Base-by-base conservation (phyloP, 495 filamentous ascomycete genomes). In the Talaromyces liani region DNA sequence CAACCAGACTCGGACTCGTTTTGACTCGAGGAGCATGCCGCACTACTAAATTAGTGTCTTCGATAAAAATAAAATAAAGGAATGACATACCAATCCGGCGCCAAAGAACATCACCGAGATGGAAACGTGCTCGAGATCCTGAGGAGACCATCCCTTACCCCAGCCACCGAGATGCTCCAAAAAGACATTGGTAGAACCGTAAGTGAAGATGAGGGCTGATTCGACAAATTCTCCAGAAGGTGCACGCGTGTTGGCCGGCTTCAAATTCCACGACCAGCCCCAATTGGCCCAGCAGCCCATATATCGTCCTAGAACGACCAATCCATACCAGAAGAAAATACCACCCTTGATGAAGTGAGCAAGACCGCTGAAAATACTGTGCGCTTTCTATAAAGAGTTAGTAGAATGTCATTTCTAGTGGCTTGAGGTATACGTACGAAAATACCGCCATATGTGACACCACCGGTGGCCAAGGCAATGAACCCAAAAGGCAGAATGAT, bases 331-430 rank as follows among this genome's bases (percentile, higher is more conserved):
- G 75, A 97, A 91, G 77, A 98, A 98, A 63, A 98, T 90, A n/a
- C 91, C 91, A 60, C 93, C 94, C 71, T 98, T 98, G 72, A 97
- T 90, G 74, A 90, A 95, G 73, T 98, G 94, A 34, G 94, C 93
- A 39, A 96, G 79, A 5, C 92, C 91, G 68, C 88, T 93, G 81
- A 96, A 94, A 57, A 95, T 75, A 22, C 81, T 77, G 36, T 70
- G 69, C 10, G 78, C 83, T 68, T 85, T 82, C 84, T 87, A 65
- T 58, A 22, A 31, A 49, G 62, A 70, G 72, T 62, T 16, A 54
- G 41, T 36, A 27, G 27, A 27, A 27, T 27, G 27, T 5, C 4
- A 27, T 27, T 27, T 27, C 27, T 27, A 27, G 27, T 27, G 27
- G 4, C 27, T 27, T 27, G 27, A 27, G 33, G 31, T 16, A 27